phyloP scores from a whole-genome alignment of 2,329 filamentous ascomycete species.

The Penicillium paneum region DNA sequence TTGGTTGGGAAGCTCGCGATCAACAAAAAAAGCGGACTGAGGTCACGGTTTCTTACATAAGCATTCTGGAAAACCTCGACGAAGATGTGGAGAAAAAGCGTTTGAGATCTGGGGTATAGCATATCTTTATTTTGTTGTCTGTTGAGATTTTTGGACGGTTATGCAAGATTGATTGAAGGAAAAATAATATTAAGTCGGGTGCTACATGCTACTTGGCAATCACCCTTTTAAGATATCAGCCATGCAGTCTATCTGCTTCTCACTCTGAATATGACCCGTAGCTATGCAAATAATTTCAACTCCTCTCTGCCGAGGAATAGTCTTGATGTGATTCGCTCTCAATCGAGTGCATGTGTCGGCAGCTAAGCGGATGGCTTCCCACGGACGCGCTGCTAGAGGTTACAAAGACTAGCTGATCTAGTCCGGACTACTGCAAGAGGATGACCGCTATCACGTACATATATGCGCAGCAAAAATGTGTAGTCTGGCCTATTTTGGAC shows the following conservation, averaged over 20 bases:
- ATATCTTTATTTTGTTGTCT: neutral
- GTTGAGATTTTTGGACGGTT: neutral
- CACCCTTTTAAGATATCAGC: neutral
- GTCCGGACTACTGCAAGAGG: neutral
- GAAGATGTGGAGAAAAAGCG: constrained; percentile 5
- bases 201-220: neutral
- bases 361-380: constrained; percentile 20
- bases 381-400: neutral
- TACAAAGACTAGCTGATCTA: constrained; percentile 6
- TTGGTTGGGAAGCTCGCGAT: constrained; percentile 5
- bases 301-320: neutral
- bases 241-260: neutral
- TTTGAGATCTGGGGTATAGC: constrained; percentile 3
- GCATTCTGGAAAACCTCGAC: constrained; percentile 15
- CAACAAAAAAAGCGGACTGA: constrained; percentile 5
- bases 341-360: neutral
- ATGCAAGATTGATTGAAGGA: neutral
- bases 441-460: constrained; percentile 1
- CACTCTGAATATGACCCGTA: neutral
- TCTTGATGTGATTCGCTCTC: neutral
- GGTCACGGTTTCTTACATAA: constrained; percentile 14
- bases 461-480: neutral
- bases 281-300: neutral
- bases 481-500: neutral
- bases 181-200: neutral